Base-by-base conservation (phyloP, 441 rosid genomes). In the Populus trichocarpa region DNA sequence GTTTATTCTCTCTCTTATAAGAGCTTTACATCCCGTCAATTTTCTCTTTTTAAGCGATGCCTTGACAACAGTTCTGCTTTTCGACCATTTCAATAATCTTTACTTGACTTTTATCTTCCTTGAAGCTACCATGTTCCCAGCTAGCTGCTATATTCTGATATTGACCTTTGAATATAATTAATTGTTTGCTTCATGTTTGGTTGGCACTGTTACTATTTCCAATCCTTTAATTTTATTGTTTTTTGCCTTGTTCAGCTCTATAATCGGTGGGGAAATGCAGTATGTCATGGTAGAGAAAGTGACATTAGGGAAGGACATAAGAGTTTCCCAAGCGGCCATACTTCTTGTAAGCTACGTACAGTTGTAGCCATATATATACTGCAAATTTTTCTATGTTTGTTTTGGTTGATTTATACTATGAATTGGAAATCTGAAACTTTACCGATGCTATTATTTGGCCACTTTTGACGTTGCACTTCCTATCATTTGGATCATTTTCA, bases 271-370 rank as follows among this genome's bases (percentile, higher is more conserved):
- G 91, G 93, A 16, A 82, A 90, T 81, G 99, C 92, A 61, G 59
- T 86, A 30, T 95, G 99, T 77, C 89, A 88, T 84, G 96, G 96
- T 66, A 74, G 80, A 74, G 86, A 83, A 40, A 70, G 67, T 26
- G 91, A 86, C 67, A 88, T 95, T 40, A 92, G 79, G 90, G 99
- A 92, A 83, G 95, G 98, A 61, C 88, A 93, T 67, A 91, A 92
- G 83, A 91, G 98, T 84, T 95, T 95, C 82, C 99, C 97, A 33
- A 92, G 98, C 74, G 99, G 97, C 0, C 30, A 28, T 28, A 28
- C 30, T 28, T 28, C 30, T 28, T 28, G 32, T 30, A 30, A 32
- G 33, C 32, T 46, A 38, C 42, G 74, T 40, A 46, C 26, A 40
- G n/a, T 10, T 57, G 33, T 73, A 30, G 72, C 67, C 16, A 35